A percentile compares a stretch with the other conserved stretches of the same genome.
phyloP scores from a whole-genome alignment of 176 grass and related monocot genomes.

The Carex pumila region DNA sequence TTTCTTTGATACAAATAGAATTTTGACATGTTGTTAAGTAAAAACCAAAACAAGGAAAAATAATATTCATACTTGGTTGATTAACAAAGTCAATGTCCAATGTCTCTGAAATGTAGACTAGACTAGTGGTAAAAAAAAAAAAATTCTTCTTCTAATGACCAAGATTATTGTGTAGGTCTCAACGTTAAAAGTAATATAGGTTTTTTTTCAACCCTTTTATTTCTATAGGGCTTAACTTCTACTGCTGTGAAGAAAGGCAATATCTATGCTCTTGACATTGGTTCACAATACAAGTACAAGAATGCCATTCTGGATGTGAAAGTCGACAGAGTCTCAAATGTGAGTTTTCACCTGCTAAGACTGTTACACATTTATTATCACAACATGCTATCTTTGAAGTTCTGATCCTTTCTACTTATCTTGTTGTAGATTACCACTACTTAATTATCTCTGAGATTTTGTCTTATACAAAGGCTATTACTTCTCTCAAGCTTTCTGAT shows the following conservation, averaged over 20 bases:
- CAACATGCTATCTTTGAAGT: constrained; percentile 3
- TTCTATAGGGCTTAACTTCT: constrained; percentile 68
- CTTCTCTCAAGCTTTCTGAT: too few relatives aligned
- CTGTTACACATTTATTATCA: constrained; percentile 11
- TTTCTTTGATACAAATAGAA: background rate
- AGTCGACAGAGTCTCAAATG: constrained; percentile 90
- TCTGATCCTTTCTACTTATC: background rate
- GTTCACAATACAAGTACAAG: constrained; percentile 85
- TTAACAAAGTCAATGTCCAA: too few relatives aligned
- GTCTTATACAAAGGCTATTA: constrained; percentile 74
- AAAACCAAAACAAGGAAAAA: background rate
- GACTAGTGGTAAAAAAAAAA: too few relatives aligned
- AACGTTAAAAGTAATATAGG: too few relatives aligned
- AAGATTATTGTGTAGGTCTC: too few relatives aligned
- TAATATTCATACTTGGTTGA: background rate
- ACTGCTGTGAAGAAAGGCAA: constrained; percentile 92
- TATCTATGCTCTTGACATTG: constrained; percentile 79
- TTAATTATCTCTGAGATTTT: constrained; percentile 69
- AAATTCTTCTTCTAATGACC: too few relatives aligned
- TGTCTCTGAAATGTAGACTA: too few relatives aligned
- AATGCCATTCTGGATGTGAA: constrained; percentile 72
- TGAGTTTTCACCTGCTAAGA: constrained; percentile 26
- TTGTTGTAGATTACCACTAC: constrained; percentile 70
- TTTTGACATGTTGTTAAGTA: background rate
- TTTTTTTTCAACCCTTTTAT: too few relatives aligned